Evolutionary conservation across 768 basidiomycete genomes (phyloP).

Genomic region (Leccinum disarticulatum): DNA sequence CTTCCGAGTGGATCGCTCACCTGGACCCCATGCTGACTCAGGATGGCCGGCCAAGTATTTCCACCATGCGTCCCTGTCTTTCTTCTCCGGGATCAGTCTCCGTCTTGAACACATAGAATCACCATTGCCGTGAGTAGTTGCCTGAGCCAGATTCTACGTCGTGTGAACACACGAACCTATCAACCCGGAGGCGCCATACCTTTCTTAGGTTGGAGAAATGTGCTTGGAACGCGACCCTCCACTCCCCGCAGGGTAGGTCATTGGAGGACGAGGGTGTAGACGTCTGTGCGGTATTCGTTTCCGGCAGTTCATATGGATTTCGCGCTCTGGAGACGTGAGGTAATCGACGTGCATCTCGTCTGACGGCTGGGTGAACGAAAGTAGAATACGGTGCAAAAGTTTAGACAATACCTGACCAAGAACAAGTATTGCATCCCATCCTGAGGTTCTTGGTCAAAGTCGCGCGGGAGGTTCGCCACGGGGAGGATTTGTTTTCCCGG

Average conservation of each 20-base stretch:
- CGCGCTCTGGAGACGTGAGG: constrained; percentile 63
- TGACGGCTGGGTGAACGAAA: constrained; percentile 29
- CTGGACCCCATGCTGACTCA: constrained; percentile 64
- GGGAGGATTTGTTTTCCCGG: constrained; percentile 74
- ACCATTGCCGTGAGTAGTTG: constrained; percentile 41
- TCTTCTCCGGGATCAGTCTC: constrained; percentile 63
- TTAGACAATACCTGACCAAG: constrained; percentile 61
- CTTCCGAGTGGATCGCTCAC: constrained; percentile 14
- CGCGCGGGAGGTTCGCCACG: constrained; percentile 73
- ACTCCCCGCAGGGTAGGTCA: constrained; percentile 62
- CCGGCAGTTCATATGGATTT: constrained; percentile 63
- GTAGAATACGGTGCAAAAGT: neutral
- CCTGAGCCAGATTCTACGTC: constrained; percentile 63
- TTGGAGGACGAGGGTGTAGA: constrained; percentile 26
- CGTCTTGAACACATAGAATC: constrained; percentile 11
- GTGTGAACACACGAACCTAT: constrained; percentile 7
- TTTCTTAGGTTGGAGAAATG: constrained; percentile 68
- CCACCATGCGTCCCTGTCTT: constrained; percentile 81
- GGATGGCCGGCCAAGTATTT: constrained; percentile 67
- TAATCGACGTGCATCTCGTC: constrained; percentile 67
- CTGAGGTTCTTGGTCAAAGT: constrained; percentile 62
- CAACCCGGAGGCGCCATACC: constrained; percentile 26
- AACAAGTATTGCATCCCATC: constrained; percentile 84
- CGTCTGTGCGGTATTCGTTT: constrained; percentile 23
- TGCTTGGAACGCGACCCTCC: constrained; percentile 57